These are phyloP conservation scores for Heliophila coronopifolia DNA, from an alignment of 441 rosid species.

Conservation along the genomic window DNA sequence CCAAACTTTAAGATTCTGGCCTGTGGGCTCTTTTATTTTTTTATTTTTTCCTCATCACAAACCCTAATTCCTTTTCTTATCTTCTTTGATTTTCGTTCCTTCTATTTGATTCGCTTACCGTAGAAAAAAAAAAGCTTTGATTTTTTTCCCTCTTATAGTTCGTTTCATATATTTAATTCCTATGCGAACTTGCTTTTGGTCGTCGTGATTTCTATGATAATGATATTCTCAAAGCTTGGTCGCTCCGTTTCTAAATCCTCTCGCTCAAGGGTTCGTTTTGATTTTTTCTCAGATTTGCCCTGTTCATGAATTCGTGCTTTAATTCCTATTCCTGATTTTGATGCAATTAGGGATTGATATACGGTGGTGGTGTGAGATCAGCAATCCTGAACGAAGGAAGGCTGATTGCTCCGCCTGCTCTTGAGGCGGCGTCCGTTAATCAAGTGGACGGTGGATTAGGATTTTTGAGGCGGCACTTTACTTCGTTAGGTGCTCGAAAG, in stretches of 20 bases:
- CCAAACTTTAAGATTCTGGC: no score
- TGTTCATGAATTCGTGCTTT: not conserved
- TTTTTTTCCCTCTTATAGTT: not conserved
- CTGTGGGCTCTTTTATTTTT: not conserved
- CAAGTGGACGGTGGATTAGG: conserved; percentile 44
- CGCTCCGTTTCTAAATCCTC: conserved; percentile 47
- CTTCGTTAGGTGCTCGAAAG: conserved; percentile 39
- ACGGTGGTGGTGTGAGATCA: conserved; percentile 37
- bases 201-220: conserved; percentile 22
- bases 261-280: conserved; percentile 41
- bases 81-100: not conserved
- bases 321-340: not conserved
- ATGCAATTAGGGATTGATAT: conserved; percentile 31
- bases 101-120: not conserved
- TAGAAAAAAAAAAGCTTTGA: not conserved
- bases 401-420: conserved; percentile 9
- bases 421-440: conserved; percentile 22
- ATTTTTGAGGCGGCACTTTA: conserved; percentile 50
- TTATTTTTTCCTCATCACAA: conserved; percentile 1
- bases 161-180: conserved; percentile 13
- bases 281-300: conserved; percentile 9
- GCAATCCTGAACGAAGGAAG: conserved; percentile 8
- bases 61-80: conserved; percentile 17
- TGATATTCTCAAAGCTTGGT: conserved; percentile 59
- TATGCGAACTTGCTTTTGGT: conserved; percentile 19